phyloP scores from a whole-genome alignment of 768 basidiomycete species.

The Fomitopsis pulvina region DNA sequence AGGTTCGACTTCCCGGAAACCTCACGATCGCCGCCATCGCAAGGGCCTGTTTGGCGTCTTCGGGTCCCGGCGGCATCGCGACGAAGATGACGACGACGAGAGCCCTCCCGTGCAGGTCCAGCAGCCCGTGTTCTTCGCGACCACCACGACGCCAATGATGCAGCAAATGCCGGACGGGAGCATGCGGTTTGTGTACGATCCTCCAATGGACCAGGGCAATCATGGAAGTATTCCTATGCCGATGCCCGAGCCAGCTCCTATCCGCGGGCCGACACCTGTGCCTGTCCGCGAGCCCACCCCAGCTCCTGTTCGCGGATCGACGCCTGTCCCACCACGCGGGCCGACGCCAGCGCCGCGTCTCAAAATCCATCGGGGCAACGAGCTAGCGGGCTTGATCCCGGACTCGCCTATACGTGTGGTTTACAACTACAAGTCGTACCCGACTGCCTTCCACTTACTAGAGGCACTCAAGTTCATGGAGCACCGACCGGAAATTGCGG shows the following conservation, averaged over 20 bases:
- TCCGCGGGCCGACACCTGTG: slow-evolving; percentile 5
- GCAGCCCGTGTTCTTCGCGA: slow-evolving; percentile 13
- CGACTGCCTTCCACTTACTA: slow-evolving; percentile 67
- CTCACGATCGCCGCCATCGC: neutral
- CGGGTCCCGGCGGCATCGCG: slow-evolving; percentile 16
- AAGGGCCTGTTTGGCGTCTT: slow-evolving; percentile 3
- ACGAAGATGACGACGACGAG: slow-evolving; percentile 13
- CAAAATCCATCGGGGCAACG: slow-evolving; percentile 15
- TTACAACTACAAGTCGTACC: slow-evolving; percentile 49
- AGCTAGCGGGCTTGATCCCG: slow-evolving; percentile 50
- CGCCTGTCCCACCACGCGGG: slow-evolving; percentile 4
- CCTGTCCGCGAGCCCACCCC: slow-evolving; percentile 12
- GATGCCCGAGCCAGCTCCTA: too few species aligned
- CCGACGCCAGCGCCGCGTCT: slow-evolving; percentile 36
- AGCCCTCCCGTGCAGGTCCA: slow-evolving; percentile 8
- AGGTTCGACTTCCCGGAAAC: neutral
- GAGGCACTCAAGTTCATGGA: slow-evolving; percentile 68
- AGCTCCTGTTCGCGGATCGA: neutral
- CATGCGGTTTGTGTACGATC: slow-evolving; percentile 11
- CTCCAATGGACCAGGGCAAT: too few species aligned
- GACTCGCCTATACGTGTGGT: slow-evolving; percentile 59
- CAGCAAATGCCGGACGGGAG: slow-evolving; percentile 13
- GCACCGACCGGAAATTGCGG: slow-evolving; percentile 43
- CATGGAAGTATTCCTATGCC: too few species aligned
- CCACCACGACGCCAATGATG: slow-evolving; percentile 14